Conservation (phyloP, 306 rosid genomes). For the Pterocarpus santalinus region DNA sequence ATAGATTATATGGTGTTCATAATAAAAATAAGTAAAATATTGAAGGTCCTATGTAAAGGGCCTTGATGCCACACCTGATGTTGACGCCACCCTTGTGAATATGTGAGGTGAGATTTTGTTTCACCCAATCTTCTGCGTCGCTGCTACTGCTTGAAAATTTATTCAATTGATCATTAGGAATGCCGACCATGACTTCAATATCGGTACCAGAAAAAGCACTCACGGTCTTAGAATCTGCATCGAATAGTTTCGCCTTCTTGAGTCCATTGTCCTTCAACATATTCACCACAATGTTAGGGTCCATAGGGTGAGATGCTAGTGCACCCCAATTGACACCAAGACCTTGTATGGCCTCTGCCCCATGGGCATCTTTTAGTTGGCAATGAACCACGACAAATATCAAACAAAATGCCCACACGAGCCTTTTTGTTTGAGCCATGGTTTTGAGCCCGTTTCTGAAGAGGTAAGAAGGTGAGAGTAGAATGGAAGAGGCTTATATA, state of each 20-base stretch:
- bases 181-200: constrained; percentile 76
- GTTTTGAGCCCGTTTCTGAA: not conserved
- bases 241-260: constrained; percentile 81
- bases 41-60: not conserved
- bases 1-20: not conserved
- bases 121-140: constrained; percentile 70
- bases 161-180: constrained; percentile 71
- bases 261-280: constrained; percentile 80
- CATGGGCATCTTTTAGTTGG: constrained; percentile 25
- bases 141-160: constrained; percentile 40
- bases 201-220: constrained; percentile 60
- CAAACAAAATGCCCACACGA: constrained; percentile 31
- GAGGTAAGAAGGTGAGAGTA: not conserved
- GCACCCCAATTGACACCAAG: constrained; percentile 87
- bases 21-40: not conserved
- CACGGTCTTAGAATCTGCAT: constrained; percentile 66
- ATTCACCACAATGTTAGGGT: constrained; percentile 58
- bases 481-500: constrained; percentile 19
- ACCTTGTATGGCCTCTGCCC: constrained; percentile 28
- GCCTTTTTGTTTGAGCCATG: constrained; percentile 50
- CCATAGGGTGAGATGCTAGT: constrained; percentile 63
- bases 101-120: constrained; percentile 62
- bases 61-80: constrained; percentile 58
- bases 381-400: constrained; percentile 28
- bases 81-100: constrained; percentile 53